Conservation (phyloP, 164 flowering plant species). For the Protea cynaroides region DNA sequence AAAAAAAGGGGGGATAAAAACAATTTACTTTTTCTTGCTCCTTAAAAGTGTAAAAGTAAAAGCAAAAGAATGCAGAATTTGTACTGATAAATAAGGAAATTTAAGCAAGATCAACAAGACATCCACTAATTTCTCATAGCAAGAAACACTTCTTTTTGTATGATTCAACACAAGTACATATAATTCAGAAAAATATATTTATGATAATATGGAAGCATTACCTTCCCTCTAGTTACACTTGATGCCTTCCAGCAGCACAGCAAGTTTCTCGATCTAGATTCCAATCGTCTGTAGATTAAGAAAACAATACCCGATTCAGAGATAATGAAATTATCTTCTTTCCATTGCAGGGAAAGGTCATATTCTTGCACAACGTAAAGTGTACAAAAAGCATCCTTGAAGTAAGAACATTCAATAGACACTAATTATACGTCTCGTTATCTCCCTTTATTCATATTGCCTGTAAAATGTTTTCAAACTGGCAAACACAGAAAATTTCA, state of each 20-base stretch:
- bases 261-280: conserved; percentile 82
- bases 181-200: neutral
- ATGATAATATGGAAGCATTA: conserved; percentile 17
- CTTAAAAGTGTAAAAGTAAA: too few species aligned
- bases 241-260: conserved; percentile 91
- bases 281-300: conserved; percentile 57
- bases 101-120: too few species aligned
- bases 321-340: neutral
- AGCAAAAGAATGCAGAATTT: too few species aligned
- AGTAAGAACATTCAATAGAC: neutral
- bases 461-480: neutral
- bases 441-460: neutral
- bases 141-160: neutral
- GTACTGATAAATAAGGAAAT: too few species aligned
- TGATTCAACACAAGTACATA: neutral
- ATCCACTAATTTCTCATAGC: too few species aligned
- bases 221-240: conserved; percentile 64
- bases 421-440: neutral
- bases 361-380: neutral
- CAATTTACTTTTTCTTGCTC: too few species aligned
- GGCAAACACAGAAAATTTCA: neutral
- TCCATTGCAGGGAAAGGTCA: neutral
- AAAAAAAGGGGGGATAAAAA: too few species aligned
- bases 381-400: neutral
- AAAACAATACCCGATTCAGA: conserved; percentile 6